Evolutionary conservation across 2,329 filamentous ascomycete genomes (phyloP), one percentile per base, ranked within the genome.

Genomic region (Sporothrix sp.): DNA sequence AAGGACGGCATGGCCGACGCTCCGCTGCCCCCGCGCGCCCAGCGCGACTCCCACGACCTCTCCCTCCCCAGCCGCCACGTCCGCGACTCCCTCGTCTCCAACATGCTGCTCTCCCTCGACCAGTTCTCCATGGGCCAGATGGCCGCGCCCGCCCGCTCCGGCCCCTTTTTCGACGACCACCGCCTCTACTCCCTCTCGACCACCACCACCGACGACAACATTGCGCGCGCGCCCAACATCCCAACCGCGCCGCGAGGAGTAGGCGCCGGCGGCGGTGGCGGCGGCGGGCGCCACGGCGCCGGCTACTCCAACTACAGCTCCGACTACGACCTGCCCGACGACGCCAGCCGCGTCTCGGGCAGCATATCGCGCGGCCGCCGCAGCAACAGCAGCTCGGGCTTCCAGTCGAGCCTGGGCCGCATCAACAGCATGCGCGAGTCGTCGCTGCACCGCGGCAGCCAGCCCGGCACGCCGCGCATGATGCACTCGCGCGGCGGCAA

Each of bases 81-180:
- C 56, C 82, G 91, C 58, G 87, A 95, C 63, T 96, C 90, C 32
- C 82, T 98, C 58, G 88, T 98, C 53, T 85, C 93, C 67, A 95
- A 96, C 66, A 93, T 98, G 84, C 81, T 97, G 54, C 74, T 93
- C 57, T 95, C 90, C 36, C 82, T 98, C 57, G 91, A 95, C 67
- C 85, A 91, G 66, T 81, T 91, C 62, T 83, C 79, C 36, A 73
- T 78, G 58, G 72, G 66, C 39, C 71, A 76, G 58, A 62, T 68
- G 40, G 61, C 39, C 32, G 54, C 61, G 25, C 58, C 61, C 2
- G 35, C 44, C 2, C 54, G 52, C 36, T 28, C 49, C 10, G 43
- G 16, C 9, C 50, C 49, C 13, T 46, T 48, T 44, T 70, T 64
- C 48, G 67, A 69, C 56, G 68, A 73, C 48, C 60, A 63, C 53